These are phyloP conservation scores for Geranium incanum DNA, from an alignment of 441 rosid genomes.

Conservation along the genomic window DNA sequence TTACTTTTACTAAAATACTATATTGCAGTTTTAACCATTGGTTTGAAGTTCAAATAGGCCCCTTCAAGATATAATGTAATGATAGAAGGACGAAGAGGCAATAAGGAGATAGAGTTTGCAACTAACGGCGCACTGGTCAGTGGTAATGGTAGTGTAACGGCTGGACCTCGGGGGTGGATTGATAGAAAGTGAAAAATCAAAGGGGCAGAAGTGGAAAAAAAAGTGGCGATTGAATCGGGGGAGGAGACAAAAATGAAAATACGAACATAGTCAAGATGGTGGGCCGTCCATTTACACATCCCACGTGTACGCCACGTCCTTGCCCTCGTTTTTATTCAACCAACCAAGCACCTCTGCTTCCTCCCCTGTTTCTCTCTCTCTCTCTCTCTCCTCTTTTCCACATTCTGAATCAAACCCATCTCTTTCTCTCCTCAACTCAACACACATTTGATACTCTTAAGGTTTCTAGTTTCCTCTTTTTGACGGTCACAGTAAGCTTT, in stretches of 20 bases:
- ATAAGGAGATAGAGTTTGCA: too few relatives aligned
- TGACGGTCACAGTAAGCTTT: background rate
- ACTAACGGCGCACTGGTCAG: background rate
- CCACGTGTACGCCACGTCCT: conserved; percentile 5
- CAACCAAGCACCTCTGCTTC: background rate
- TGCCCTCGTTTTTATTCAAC: background rate
- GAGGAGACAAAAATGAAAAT: background rate
- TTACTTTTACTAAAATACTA: too few relatives aligned
- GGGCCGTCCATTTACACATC: background rate
- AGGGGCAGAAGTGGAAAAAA: background rate
- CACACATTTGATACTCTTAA: background rate
- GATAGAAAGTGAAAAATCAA: background rate
- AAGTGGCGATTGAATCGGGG: background rate
- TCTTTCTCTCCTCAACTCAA: background rate
- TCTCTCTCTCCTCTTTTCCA: background rate
- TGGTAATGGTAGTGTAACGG: background rate
- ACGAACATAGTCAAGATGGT: background rate
- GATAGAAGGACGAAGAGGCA: background rate
- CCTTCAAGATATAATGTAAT: background rate
- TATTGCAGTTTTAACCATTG: too few relatives aligned
- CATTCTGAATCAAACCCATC: background rate
- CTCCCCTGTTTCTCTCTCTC: background rate
- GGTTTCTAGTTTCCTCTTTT: background rate
- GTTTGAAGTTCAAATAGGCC: background rate
- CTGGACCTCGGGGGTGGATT: background rate